Conservation (phyloP, 305 asterid species). For the Salvia sclarea region DNA sequence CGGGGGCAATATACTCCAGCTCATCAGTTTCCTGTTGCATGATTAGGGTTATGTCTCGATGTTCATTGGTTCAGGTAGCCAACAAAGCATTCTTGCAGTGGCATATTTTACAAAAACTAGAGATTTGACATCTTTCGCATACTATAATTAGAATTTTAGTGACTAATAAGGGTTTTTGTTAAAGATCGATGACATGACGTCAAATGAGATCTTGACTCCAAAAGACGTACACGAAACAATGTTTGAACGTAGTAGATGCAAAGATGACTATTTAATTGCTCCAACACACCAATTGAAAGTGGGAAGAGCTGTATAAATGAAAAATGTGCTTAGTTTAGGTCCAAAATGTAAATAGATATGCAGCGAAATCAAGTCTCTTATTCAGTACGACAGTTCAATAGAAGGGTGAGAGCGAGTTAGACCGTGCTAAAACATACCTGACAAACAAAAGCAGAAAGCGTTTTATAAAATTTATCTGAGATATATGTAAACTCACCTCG, state of each 20-base stretch:
- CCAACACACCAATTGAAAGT: neutral
- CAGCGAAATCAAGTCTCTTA: neutral
- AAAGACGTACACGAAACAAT: neutral
- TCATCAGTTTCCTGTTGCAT: conserved; percentile 59
- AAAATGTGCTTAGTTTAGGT: neutral
- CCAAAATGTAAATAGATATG: neutral
- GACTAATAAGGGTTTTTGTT: neutral
- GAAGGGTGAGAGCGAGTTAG: neutral
- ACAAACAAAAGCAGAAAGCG: neutral
- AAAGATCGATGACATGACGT: neutral
- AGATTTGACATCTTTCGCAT: neutral
- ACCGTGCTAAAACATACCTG: neutral
- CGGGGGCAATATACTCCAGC: conserved; percentile 66
- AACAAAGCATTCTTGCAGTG: neutral
- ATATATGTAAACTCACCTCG: conserved; percentile 57
- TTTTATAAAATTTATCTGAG: neutral
- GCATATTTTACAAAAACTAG: neutral
- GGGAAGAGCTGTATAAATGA: neutral
- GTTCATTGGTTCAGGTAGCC: neutral
- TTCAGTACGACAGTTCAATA: neutral
- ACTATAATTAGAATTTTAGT: neutral
- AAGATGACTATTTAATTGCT: neutral
- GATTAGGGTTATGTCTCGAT: neutral
- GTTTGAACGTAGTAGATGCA: neutral
- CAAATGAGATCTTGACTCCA: neutral